phyloP scores from a whole-genome alignment of 202 grass and related monocot genomes.

The Elaeis oleifera region DNA sequence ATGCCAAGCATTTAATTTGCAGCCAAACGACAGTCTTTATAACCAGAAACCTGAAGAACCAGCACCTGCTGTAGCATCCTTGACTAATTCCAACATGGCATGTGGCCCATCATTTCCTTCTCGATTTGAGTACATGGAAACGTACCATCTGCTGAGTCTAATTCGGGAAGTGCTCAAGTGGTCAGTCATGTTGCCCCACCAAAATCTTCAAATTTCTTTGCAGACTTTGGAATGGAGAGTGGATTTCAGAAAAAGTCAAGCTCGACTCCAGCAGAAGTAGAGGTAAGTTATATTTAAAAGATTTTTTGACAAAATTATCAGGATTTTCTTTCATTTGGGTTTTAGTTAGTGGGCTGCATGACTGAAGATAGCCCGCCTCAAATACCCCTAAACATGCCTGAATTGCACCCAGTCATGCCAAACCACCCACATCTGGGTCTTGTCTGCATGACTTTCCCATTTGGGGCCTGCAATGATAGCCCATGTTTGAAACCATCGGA shows the following conservation, averaged over 20 bases:
- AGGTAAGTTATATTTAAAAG: slow-evolving; percentile 31
- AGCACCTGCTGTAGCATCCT: not conserved
- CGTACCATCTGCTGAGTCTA: slow-evolving; percentile 29
- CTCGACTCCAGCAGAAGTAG: slow-evolving; percentile 11
- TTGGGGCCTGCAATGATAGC: too few relatives aligned
- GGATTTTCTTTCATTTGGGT: too few relatives aligned
- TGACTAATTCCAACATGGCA: not conserved
- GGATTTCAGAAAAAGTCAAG: slow-evolving; percentile 7
- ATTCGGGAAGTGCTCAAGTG: slow-evolving; percentile 30
- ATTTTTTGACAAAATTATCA: too few relatives aligned
- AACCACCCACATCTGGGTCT: too few relatives aligned
- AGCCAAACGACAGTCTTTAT: slow-evolving; percentile 10
- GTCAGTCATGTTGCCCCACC: slow-evolving; percentile 55
- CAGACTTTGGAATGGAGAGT: slow-evolving; percentile 64
- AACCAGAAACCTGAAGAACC: slow-evolving; percentile 8
- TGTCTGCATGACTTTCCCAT: too few relatives aligned
- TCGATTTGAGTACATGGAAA: slow-evolving; percentile 23
- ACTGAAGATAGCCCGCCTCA: too few relatives aligned
- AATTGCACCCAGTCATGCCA: too few relatives aligned
- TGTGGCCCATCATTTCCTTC: not conserved
- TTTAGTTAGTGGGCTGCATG: too few relatives aligned
- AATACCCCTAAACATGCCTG: too few relatives aligned
- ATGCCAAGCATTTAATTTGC: not conserved
- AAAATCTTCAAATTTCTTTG: slow-evolving; percentile 73
- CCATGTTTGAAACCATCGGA: too few relatives aligned